Evolutionary conservation across 345 rosid genomes (phyloP), one percentile per base, ranked within the genome.

Genomic region (Lepidium didymum): DNA sequence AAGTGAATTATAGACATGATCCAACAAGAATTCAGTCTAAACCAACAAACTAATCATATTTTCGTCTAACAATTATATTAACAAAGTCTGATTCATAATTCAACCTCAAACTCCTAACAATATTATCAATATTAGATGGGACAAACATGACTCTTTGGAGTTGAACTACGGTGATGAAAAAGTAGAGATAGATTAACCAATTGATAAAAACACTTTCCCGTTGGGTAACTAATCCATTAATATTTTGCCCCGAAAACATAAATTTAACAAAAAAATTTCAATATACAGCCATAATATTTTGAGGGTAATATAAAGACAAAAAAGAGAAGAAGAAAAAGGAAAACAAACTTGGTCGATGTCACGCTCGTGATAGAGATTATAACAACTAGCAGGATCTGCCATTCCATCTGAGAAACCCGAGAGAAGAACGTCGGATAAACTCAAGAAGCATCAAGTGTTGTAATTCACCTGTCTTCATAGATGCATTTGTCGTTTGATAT

Each of bases 321-420:
- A 14, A 9, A 40, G 3, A 2, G 31, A 37, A 41, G 10, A 29
- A 15, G 44, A 29, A 25, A 18, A 40, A n/a, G 9, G 23, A 15
- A 49, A 38, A 64, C 68, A 76, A 70, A 94, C 97, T 79, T 91
- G 97, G 72, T 87, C 96, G 62, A 83, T 78, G 81, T 89, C 94
- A 68, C 99, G 97, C 50, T 91, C 99, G 80, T 86, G 78, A 81
- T 83, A 64, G 70, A 56, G 81, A 87, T 5, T 29, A 29, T 78
- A 81, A 70, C 44, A 80, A 75, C 53, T 78, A 86, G 76, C 82
- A 84, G 80, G 94, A 94, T 94, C 91, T 88, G 97, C 99, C 99
- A 94, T 94, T 94, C 99, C 99, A 94, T 94, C 89, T 87, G 97
- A 89, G 79, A 84, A 76, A 72, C 37, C 70, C 56, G 77, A 62